Evolutionary conservation across 2,329 filamentous ascomycete species (phyloP), one percentile per base, ranked within the genome.

Genomic region (Celoporthe dispersa): DNA sequence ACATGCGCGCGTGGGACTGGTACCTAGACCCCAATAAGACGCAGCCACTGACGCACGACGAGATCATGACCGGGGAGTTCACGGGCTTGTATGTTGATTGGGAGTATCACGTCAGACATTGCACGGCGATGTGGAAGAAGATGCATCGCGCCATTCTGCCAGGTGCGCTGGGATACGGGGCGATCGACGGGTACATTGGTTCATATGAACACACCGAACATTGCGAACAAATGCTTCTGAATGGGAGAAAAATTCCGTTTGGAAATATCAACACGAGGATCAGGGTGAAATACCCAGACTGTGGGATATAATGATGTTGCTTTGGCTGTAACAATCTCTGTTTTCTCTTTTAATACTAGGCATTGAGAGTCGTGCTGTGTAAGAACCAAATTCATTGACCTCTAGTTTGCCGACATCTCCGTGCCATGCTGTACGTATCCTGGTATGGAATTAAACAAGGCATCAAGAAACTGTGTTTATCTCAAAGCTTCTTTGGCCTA

Each of bases 51-150:
- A 61, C 51, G 53, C 69, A 62, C 28, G 69, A 71, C 3, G 51
- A 73, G 22, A 62, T 73, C 3, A 31, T 72, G 19, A 63, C 55
- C 41, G 73, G 73, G 19, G 51, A 71, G 16, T 64, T 60, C n/a
- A 59, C 51, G 16, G 64, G 59, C 2, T 64, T 75, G 25, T 74
- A 55, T 44, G 73, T 74, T 33, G 68, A 65, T 22, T 74, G 66
- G 68, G 71, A 70, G 41, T 75, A 75, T 31, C 74, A 75, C 66
- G 16, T 71, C 6, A 66, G 60, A 6, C 74, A 75, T 70, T 75
- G 74, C 71, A 70, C 69, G 44, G 60, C 60, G 19, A 74, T 75
- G 73, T 75, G 74, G 74, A 68, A 73, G 44, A 74, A 75, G 65
- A 59, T 75, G 64, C 74, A 75, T 25, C 69, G 73, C 7, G 72